phyloP scores from a whole-genome alignment of 495 filamentous ascomycete species.

The Penicillium desertorum region DNA sequence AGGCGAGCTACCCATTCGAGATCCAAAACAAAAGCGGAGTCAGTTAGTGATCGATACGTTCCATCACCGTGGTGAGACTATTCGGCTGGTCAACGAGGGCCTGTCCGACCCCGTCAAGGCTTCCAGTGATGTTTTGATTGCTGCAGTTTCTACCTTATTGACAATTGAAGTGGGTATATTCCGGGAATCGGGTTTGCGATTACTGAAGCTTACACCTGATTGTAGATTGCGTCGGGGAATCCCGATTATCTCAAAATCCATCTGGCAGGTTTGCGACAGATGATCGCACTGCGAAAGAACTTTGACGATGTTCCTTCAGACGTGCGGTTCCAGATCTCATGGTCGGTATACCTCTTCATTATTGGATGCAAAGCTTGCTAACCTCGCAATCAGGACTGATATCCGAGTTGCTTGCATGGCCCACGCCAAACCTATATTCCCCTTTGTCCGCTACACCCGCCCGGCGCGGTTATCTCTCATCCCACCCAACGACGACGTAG shows the following conservation, averaged over 20 bases:
- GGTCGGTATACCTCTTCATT: slow-evolving; percentile 26
- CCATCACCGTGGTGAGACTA: slow-evolving; percentile 49
- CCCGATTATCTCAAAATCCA: slow-evolving; percentile 50
- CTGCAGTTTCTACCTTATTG: slow-evolving; percentile 46
- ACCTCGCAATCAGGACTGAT: slow-evolving; percentile 39
- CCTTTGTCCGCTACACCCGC: slow-evolving; percentile 42
- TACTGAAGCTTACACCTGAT: not conserved
- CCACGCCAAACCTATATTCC: slow-evolving; percentile 47
- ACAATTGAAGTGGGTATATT: slow-evolving; percentile 44
- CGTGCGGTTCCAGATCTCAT: slow-evolving; percentile 49
- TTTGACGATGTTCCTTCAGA: slow-evolving; percentile 44
- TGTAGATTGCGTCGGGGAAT: slow-evolving; percentile 46
- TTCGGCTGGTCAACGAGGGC: slow-evolving; percentile 46
- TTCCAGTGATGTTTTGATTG: slow-evolving; percentile 47
- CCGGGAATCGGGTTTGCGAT: not conserved
- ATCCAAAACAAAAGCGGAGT: slow-evolving; percentile 38
- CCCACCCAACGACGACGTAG: slow-evolving; percentile 39
- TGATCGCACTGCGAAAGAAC: slow-evolving; percentile 45
- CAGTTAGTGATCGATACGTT: slow-evolving; percentile 44
- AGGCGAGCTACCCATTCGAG: slow-evolving; percentile 41
- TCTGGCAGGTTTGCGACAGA: slow-evolving; percentile 47
- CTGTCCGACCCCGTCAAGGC: slow-evolving; percentile 45
- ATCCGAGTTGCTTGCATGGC: slow-evolving; percentile 49
- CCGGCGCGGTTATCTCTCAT: slow-evolving; percentile 37
- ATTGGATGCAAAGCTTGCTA: slow-evolving; percentile 6